These are phyloP conservation scores for Fraxinus greggii DNA, from an alignment of 305 asterid species.

Conservation along the genomic window DNA sequence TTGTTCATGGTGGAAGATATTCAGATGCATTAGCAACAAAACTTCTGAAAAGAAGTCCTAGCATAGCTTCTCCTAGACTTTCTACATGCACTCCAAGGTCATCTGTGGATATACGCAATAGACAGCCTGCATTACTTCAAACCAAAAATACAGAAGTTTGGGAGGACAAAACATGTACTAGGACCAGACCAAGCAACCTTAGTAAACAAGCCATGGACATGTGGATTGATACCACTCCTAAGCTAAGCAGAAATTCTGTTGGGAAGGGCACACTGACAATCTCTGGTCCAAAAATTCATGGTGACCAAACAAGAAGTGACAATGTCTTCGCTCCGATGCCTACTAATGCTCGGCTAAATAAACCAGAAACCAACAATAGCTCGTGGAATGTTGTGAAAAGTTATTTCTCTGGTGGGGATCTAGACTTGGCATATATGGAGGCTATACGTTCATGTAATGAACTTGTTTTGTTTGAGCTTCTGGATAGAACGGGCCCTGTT, in stretches of 20 bases:
- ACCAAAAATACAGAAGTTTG: conserved; percentile 44
- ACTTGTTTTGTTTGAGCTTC: conserved; percentile 72
- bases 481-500: conserved; percentile 87
- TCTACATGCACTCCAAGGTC: conserved; percentile 77
- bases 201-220: conserved; percentile 48
- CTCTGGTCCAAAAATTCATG: conserved; percentile 38
- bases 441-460: conserved; percentile 74
- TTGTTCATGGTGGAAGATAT: conserved; percentile 52
- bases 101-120: conserved; percentile 57
- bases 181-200: conserved; percentile 51
- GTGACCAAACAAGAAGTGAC: conserved; percentile 42
- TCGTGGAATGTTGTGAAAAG: conserved; percentile 55
- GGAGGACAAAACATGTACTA: conserved; percentile 49
- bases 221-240: conserved; percentile 54
- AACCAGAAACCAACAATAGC: conserved; percentile 44
- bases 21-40: conserved; percentile 49
- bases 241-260: conserved; percentile 44
- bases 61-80: conserved; percentile 66
- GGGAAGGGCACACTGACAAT: conserved; percentile 43
- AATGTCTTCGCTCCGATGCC: conserved; percentile 40
- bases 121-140: conserved; percentile 45
- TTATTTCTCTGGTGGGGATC: conserved; percentile 60
- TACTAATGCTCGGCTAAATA: conserved; percentile 43
- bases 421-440: conserved; percentile 76
- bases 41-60: conserved; percentile 53